Percentiles rank a stretch among this genome's conserved stretches.
phyloP scores from a whole-genome alignment of 2,329 filamentous ascomycete genomes.

The Drechslera avenae region DNA sequence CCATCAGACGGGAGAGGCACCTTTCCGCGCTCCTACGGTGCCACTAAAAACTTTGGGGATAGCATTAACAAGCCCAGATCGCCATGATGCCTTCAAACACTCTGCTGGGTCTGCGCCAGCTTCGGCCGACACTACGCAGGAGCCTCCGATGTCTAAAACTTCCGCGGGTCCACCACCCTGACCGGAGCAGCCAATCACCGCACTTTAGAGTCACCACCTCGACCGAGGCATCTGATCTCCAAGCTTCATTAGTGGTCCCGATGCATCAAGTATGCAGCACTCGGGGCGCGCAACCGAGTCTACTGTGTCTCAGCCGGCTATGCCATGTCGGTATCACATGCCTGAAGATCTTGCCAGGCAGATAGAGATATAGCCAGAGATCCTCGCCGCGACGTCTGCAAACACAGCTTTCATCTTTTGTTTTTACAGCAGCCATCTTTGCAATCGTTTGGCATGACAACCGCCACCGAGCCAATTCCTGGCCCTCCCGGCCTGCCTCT shows the following conservation, averaged over 20 bases:
- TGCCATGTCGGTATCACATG: constrained; percentile 12
- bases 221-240: constrained; percentile 28
- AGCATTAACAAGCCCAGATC: neutral
- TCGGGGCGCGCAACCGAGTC: constrained; percentile 14
- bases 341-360: neutral
- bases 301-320: constrained; percentile 18
- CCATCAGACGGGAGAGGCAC: too few relatives aligned
- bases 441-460: neutral
- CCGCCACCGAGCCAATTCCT: constrained; percentile 57
- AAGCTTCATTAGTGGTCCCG: constrained; percentile 5
- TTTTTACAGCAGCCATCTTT: neutral
- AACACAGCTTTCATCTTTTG: too few relatives aligned
- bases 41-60: neutral
- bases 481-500: constrained; percentile 68
- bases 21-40: too few relatives aligned
- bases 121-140: constrained; percentile 3
- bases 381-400: neutral
- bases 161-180: constrained; percentile 1
- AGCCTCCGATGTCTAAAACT: constrained; percentile 10
- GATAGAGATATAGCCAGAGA: constrained; percentile 9
- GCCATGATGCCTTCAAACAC: neutral
- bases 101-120: constrained; percentile 2
- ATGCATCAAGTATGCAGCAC: constrained; percentile 6
- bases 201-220: constrained; percentile 5
- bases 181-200: constrained; percentile 21